Evolutionary conservation across 352 stramenopile species (phyloP), one percentile per base, ranked within the genome.

Genomic region (Phytopythium ostracodes): DNA sequence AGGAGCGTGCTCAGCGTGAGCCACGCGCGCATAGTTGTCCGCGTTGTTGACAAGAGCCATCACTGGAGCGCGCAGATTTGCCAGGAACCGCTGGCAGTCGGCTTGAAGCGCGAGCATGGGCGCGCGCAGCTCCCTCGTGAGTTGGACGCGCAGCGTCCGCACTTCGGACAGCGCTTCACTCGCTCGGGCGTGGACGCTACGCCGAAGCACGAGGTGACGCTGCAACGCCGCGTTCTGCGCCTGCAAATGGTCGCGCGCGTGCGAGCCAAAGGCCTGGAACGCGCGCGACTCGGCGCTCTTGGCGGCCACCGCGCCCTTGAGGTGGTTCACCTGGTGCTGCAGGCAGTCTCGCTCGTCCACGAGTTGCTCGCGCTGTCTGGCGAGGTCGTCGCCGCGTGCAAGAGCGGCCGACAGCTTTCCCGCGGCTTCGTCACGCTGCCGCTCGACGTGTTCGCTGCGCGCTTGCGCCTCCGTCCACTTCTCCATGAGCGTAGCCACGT

Each of bases 391-490:
- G 60, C 87, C 75, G n/a, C 87, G 75, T 8, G 85, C 70, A 38
- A 88, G 66, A 56, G 79, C 75, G 8, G 65, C 59, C 36, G 75
- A 77, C 62, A 74, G 70, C 54, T 60, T 38, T 1, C 24, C 54
- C 38, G 54, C 54, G 11, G 54, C 38, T 40, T 50, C 54, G 7
- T 50, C 54, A 11, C 27, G 24, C 60, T 92, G 75, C 18, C 77
- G 67, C 55, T 87, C 81, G 11, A 76, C 68, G 51, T 81, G 72
- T 42, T 88, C 75, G 53, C 79, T 79, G 51, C 87, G 76, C 10
- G 81, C 76, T 56, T 90, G 80, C 0, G 78, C 65, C 22, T 91
- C 81, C 12, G 75, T 91, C 77, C 77, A 89, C 59, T 91, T 88
- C 59, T 88, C 77, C 76, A 91, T 78, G 33, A 89, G 73, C 36